Evolutionary conservation across 768 basidiomycete species (phyloP).

Genomic region (Lactarius quietus): DNA sequence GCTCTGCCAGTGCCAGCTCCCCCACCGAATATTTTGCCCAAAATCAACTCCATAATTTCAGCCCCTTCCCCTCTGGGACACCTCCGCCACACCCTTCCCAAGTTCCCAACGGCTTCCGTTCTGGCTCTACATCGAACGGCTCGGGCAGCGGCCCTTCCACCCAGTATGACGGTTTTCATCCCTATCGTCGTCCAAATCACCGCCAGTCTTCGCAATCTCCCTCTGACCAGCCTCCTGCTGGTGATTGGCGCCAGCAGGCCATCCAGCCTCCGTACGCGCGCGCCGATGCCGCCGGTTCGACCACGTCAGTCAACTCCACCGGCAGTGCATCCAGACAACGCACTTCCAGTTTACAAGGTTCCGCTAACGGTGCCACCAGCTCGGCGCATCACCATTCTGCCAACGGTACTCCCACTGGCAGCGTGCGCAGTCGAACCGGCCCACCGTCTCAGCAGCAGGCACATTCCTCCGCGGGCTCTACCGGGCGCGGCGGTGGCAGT

Average conservation of each 20-base stretch:
- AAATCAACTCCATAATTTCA: slow-evolving; percentile 51
- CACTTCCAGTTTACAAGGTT: slow-evolving; percentile 69
- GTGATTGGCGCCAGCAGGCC: slow-evolving; percentile 48
- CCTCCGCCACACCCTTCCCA: slow-evolving; percentile 56
- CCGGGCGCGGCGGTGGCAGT: slow-evolving; percentile 8
- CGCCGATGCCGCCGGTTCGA: slow-evolving; percentile 74
- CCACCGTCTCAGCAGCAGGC: slow-evolving; percentile 25
- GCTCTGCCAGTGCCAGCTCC: slow-evolving; percentile 38
- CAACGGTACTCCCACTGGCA: slow-evolving; percentile 26
- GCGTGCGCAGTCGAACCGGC: slow-evolving; percentile 25
- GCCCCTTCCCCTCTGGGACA: slow-evolving; percentile 65
- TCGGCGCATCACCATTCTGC: slow-evolving; percentile 31
- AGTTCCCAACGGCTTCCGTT: slow-evolving; percentile 42
- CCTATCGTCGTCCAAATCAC: slow-evolving; percentile 66
- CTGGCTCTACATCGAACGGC: slow-evolving; percentile 32
- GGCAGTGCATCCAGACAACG: slow-evolving; percentile 54
- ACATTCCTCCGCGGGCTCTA: slow-evolving; percentile 13
- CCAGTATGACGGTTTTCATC: slow-evolving; percentile 63
- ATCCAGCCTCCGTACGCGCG: slow-evolving; percentile 79
- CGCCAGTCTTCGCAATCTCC: slow-evolving; percentile 34
- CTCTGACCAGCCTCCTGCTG: slow-evolving; percentile 28
- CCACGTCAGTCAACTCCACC: slow-evolving; percentile 71
- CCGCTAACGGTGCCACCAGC: slow-evolving; percentile 36
- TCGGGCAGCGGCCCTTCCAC: slow-evolving; percentile 38
- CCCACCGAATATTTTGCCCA: slow-evolving; percentile 57